Evolutionary conservation across 2,329 filamentous ascomycete genomes (phyloP), one percentile per base, ranked within the genome.

Genomic region (Truncatella angustata): DNA sequence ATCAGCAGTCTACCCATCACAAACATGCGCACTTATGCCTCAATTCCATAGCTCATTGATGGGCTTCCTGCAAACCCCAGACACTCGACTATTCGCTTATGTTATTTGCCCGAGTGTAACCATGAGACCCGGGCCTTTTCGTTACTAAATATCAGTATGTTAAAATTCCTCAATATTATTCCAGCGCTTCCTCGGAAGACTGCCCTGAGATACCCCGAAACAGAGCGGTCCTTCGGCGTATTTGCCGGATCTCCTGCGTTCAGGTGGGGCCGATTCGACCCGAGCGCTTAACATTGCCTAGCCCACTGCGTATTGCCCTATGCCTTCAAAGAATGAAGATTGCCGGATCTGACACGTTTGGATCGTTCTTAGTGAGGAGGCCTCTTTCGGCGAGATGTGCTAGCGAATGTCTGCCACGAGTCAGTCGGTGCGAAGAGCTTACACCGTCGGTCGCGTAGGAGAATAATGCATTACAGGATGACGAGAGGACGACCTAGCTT

Each of bases 241-340:
- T 42, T 3, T 50, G 47, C 47, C 47, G 35, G 47, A 42, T 20
- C 35, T 43, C 28, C 47, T 50, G 35, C 21, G 21, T 10, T 26
- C n/a, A 34, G 21, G 37, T 50, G 47, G 47, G 47, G 47, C 47
- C 47, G 47, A 42, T 50, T 50, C 47, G 36, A 42, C 24, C 47
- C 47, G 47, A 50, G 36, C 47, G 47, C 26, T 39, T 32, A 42
- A 24, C 16, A 39, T 30, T 40, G 35, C 37, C 18, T 5, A 30
- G 21, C n/a, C n/a, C n/a, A n/a, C n/a, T n/a, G n/a, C n/a, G n/a
- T n/a, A n/a, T n/a, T n/a, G n/a, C n/a, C n/a, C n/a, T n/a, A n/a
- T n/a, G n/a, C n/a, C n/a, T n/a, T n/a, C n/a, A n/a, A n/a, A n/a
- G n/a, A n/a, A 32, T 32, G 7, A 14, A 32, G 7, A 32, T 32